Conservation (phyloP, 805 yeast species). For the Scheffersomyces stipitis region DNA sequence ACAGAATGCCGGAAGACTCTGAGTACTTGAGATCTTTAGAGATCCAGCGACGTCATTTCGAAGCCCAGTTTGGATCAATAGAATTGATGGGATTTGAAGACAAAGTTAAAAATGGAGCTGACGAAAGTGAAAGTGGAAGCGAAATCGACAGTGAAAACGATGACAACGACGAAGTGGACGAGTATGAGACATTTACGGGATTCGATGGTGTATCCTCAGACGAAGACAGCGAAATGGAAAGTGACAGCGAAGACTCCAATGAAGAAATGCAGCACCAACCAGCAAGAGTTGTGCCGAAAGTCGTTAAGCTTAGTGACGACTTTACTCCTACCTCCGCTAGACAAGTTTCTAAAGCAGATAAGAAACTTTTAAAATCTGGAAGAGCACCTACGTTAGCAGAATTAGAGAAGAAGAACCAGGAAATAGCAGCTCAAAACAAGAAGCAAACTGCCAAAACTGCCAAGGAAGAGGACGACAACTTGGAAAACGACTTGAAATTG, state of each 20-base stretch:
- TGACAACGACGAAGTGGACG: conserved; percentile 15
- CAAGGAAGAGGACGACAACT: conserved; percentile 48
- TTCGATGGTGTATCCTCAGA: conserved; percentile 5
- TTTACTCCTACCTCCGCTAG: conserved; percentile 25
- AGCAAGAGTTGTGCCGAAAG: conserved; percentile 35
- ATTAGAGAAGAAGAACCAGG: conserved; percentile 24
- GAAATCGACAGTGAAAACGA: conserved; percentile 6
- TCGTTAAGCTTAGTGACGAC: conserved; percentile 47
- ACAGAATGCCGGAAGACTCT: no score
- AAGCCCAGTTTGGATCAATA: conserved; percentile 61
- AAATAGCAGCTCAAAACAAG: conserved; percentile 26
- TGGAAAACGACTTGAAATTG: conserved; percentile 69
- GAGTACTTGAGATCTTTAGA: conserved; percentile 43
- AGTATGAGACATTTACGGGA: conserved; percentile 7
- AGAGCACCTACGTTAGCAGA: conserved; percentile 52
- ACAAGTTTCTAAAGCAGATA: conserved; percentile 43
- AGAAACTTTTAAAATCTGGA: conserved; percentile 57
- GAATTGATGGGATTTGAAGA: conserved; percentile 56
- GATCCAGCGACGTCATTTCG: conserved; percentile 57
- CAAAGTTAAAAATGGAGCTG: conserved; percentile 22
- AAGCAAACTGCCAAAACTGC: conserved; percentile 35
- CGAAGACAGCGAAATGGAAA: conserved; percentile 2
- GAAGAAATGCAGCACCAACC: conserved; percentile 7
- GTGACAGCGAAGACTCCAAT: conserved; percentile 8
- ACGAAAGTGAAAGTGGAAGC: conserved; percentile 8